These are phyloP conservation scores for Inosperma sp. DNA, from an alignment of 768 basidiomycete species.

Conservation along the genomic window DNA sequence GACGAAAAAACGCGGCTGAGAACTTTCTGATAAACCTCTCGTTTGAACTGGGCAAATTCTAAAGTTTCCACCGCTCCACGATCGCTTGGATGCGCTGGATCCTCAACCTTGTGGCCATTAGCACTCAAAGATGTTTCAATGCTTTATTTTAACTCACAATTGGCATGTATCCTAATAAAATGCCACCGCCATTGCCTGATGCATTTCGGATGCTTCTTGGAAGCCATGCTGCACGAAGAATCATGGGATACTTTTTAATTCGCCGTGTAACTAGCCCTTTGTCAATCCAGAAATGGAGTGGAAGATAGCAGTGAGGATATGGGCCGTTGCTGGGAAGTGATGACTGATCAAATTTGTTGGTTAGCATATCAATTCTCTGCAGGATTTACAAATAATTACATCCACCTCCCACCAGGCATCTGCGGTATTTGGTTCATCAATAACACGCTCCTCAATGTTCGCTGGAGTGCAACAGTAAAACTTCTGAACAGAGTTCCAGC, in stretches of 20 bases:
- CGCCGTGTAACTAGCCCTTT: background rate
- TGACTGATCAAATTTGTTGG: background rate
- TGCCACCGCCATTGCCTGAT: background rate
- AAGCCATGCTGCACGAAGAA: background rate
- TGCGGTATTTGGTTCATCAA: slow-evolving; percentile 1
- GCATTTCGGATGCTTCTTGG: background rate
- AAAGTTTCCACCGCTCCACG: background rate
- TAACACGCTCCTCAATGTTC: background rate
- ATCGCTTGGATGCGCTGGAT: background rate
- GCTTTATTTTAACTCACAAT: background rate
- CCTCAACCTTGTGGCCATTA: background rate
- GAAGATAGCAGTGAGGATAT: background rate
- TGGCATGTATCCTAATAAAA: background rate
- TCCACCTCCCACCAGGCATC: background rate
- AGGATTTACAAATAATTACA: background rate
- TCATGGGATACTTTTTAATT: slow-evolving; percentile 2
- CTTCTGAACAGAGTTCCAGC: background rate
- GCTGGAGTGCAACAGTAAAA: background rate
- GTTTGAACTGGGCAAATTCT: slow-evolving; percentile 1
- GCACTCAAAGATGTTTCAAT: background rate
- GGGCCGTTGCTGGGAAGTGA: background rate
- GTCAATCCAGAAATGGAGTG: background rate
- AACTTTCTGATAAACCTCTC: background rate
- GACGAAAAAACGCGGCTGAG: background rate
- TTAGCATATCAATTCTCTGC: background rate